A percentile compares a stretch with the other conserved stretches of the same genome.
Evolutionary conservation across 148 eudicot genomes (phyloP).

Genomic region (Chenopodium formosanum): DNA sequence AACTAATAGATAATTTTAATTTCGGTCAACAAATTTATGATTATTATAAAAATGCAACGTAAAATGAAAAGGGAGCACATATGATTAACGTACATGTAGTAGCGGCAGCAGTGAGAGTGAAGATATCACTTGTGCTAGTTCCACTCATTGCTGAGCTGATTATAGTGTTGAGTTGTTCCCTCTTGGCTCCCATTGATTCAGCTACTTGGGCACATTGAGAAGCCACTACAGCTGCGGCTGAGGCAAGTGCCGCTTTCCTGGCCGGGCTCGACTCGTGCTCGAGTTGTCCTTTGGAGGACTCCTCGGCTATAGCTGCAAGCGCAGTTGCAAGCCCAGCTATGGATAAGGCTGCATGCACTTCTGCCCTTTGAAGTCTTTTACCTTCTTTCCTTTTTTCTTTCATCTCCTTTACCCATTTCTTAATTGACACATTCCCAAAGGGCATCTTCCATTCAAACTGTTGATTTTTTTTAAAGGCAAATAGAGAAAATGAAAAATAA

Average conservation of each 20-base stretch:
- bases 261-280: conserved; percentile 33
- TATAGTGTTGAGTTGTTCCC: conserved; percentile 57
- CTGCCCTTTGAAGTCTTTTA: conserved; percentile 82
- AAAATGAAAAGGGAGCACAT: no score
- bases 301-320: conserved; percentile 83
- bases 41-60: no score
- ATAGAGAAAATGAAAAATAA: not conserved
- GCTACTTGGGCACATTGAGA: conserved; percentile 91
- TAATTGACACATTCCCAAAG: conserved; percentile 59
- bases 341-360: conserved; percentile 91
- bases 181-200: conserved; percentile 82
- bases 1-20: no score
- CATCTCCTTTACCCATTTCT: conserved; percentile 82
- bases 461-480: not conserved
- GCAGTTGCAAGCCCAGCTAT: conserved; percentile 96
- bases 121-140: conserved; percentile 67
- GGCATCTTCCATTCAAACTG: conserved; percentile 78
- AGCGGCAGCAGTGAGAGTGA: conserved; percentile 91
- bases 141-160: conserved; percentile 74
- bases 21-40: no score
- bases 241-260: conserved; percentile 64
- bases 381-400: conserved; percentile 81
- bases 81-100: conserved; percentile 56
- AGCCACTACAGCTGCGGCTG: conserved; percentile 85
- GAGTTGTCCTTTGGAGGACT: conserved; percentile 38